Evolutionary conservation across 129 eudicot genomes (phyloP), one percentile per base, ranked within the genome.

Genomic region (Pulicaria dysenterica): DNA sequence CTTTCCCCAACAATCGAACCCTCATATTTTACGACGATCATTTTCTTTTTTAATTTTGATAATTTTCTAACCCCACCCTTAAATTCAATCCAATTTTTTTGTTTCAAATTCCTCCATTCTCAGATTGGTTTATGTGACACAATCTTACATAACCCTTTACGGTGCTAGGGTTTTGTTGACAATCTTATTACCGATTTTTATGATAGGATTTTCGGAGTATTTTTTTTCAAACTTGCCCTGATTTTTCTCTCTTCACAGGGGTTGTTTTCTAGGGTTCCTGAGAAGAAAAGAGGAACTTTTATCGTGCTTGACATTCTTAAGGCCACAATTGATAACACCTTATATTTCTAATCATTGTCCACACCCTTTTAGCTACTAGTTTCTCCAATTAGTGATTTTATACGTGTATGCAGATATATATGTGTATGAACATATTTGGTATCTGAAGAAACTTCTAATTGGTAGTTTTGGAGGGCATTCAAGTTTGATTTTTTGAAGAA

Each of bases 91-190:
- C 58, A 56, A 16, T 64, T 37, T 41, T 41, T 13, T 50, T 50
- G 13, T 51, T 40, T 5, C 7, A 40, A 55, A 16, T 53, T 14
- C 36, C 43, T 48, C 7, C 57, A 47, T 72, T 38, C 51, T 63
- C 40, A 43, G 47, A 40, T 39, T 70, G 53, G 14, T 73, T 73
- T 50, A 37, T 61, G n/a, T 73, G 58, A 11, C 12, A 46, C 47
- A 56, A 71, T 57, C 44, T 60, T 37, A 16, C 49, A 63, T 64
- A 41, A 74, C 64, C 56, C 64, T 64, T 51, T 31, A 16, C 14
- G 58, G 36, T 51, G 48, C 45, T 75, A 75, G 80, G 80, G 73
- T 66, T 75, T 66, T 66, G 74, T 37, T 56, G 72, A 74, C 79
- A 74, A 74, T 74, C 72, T 53, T 51, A 13, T 66, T 66, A 76